Base-by-base conservation (phyloP, 148 eudicot species). In the Rhododendron molle region DNA sequence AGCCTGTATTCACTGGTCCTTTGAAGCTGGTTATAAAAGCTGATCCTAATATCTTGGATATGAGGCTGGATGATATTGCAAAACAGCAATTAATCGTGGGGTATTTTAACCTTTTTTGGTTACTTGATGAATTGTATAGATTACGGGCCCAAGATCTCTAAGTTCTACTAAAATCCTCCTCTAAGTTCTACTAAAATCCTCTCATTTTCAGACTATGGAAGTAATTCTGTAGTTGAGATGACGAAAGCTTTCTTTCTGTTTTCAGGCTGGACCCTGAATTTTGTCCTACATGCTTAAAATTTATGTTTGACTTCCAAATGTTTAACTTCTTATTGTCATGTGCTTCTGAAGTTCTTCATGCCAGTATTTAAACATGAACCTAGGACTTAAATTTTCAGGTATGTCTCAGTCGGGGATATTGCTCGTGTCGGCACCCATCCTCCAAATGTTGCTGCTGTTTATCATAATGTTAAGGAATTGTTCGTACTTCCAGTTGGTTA, bases 401-500 rank as follows among this genome's bases (percentile, higher is more conserved):
- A 97, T 72, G 88, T 94, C 78, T 92, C 97, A 30, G 83, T 97
- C 81, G 99, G 99, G 74, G 99, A 97, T 86, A 87, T 95, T 81
- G 95, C 98, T 85, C 99, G 86, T 85, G 81, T 93, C 71, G 97
- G 99, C 80, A 79, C 78, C 89, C 98, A 97, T 90, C 95, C 98
- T 82, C 99, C 98, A 40, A 97, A 90, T 89, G 97, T 94, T 80
- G 98, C 98, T 72, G 93, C 99, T 79, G 90, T 95, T 32, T 97
- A 95, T 88, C 93, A 78, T 78, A 83, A 93, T 82, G 85, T 89
- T 49, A 91, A 92, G 36, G 87, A 90, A 85, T 84, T 89, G n/a
- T 95, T 95, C 82, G 83, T 92, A 50, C 93, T 83, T 86, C 98
- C 99, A 36, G 86, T 94, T 60, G 99, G 98, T 85, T 97, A 88